Evolutionary conservation across 2,329 filamentous ascomycete genomes (phyloP), one percentile per base, ranked within the genome.

Genomic region (Lachnellula hyalina): DNA sequence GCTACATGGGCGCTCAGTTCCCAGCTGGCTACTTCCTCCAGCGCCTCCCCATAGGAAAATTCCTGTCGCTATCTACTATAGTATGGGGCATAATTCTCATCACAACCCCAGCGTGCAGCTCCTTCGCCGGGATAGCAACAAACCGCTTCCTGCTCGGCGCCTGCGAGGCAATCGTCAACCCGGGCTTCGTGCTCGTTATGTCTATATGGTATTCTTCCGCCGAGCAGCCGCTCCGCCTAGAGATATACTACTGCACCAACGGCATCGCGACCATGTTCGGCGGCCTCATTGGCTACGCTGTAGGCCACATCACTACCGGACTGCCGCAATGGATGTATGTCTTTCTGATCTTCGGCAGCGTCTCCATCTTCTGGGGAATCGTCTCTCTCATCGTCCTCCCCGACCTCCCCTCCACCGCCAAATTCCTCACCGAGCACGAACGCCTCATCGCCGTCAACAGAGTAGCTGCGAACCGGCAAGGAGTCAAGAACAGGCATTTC

Each of bases 401-500:
- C 0, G 83, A 89, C 64, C 74, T 78, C 2, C 83, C 84, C 0
- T 76, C 82, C 19, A 83, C 79, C 0, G 82, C 84, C 2, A 80
- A 78, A 56, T 87, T 84, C 64, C 75, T 90, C 36, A 77, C 71
- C 4, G 65, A 73, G 0, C 75, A 80, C 47, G 84, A 89, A 64
- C 78, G 77, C 49, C 71, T 70, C 2, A 74, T 84, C 15, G 79
- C 79, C 4, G 72, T 81, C 12, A 76, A 78, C 47, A 75, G 81
- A 23, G 75, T 82, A 0, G 71, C 75, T 0, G 68, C 67, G 5
- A 82, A 83, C 59, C 69, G 73, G 9, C 74, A 79, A 54, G 80
- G 80, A 0, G 74, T 82, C 49, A 81, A 81, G 63, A 82, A 79
- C 58, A 70, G 71, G 6, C 70, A 77, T 25, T 77, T 77, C 65